Conservation (phyloP, 169 alveolate genomes). For the Amoebophrya sp. region DNA sequence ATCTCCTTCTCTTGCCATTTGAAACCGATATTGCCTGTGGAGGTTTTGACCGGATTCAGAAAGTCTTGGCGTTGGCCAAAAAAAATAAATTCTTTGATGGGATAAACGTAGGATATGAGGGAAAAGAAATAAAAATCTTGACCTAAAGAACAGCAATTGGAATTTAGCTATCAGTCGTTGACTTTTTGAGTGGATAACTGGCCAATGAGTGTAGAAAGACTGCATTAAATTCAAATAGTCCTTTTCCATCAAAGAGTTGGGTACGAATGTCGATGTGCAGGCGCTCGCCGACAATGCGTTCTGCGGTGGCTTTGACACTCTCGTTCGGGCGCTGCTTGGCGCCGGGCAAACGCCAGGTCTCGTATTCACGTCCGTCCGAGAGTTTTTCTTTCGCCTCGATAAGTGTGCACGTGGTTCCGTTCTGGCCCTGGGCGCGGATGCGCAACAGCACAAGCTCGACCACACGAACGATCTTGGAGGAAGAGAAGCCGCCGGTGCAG, state of each 20-base stretch:
- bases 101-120: too few relatives aligned
- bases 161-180: too few relatives aligned
- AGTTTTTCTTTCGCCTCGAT: background rate
- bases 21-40: too few relatives aligned
- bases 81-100: too few relatives aligned
- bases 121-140: too few relatives aligned
- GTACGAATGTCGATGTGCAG: background rate
- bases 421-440: background rate
- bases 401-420: background rate
- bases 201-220: too few relatives aligned
- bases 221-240: too few relatives aligned
- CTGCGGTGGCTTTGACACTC: background rate
- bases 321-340: background rate
- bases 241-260: too few relatives aligned
- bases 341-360: background rate
- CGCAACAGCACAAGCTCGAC: background rate
- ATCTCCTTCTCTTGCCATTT: background rate
- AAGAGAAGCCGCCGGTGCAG: background rate
- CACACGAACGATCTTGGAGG: background rate
- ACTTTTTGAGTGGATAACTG: too few relatives aligned
- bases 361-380: background rate
- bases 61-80: too few relatives aligned
- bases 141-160: too few relatives aligned
- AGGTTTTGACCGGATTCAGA: too few relatives aligned
- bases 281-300: background rate